Percentiles rank a stretch among this genome's conserved stretches.
Evolutionary conservation across 2,329 filamentous ascomycete genomes (phyloP).

Genomic region (Ascochyta fabae): DNA sequence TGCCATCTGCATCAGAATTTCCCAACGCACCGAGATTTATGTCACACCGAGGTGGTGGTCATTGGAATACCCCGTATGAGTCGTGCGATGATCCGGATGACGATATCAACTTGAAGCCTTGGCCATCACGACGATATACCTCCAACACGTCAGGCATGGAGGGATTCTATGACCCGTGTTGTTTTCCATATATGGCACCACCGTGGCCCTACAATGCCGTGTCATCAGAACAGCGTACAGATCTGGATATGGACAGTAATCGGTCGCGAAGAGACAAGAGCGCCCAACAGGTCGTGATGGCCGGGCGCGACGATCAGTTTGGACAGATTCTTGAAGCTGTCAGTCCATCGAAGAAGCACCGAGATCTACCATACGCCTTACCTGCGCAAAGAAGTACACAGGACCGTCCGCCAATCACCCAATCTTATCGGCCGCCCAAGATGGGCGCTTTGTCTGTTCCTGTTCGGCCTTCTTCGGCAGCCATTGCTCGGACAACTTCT

Average conservation of each 20-base stretch:
- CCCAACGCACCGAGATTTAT: slow-evolving; percentile 14
- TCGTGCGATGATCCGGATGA: slow-evolving; percentile 21
- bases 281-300: slow-evolving; percentile 23
- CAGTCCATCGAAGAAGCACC: slow-evolving; percentile 65
- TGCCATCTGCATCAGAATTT: slow-evolving; percentile 26
- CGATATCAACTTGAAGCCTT: slow-evolving; percentile 29
- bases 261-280: slow-evolving; percentile 19
- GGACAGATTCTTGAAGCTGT: slow-evolving; percentile 35
- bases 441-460: slow-evolving; percentile 21
- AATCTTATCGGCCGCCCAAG: slow-evolving; percentile 23
- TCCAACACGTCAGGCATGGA: slow-evolving; percentile 4
- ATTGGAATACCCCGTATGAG: slow-evolving; percentile 26
- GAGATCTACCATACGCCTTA: slow-evolving; percentile 28
- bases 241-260: background rate
- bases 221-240: background rate
- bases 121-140: slow-evolving; percentile 12
- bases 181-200: slow-evolving; percentile 9
- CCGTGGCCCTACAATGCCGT: slow-evolving; percentile 15
- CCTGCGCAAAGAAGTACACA: background rate
- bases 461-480: slow-evolving; percentile 32
- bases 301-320: slow-evolving; percentile 39
- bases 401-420: slow-evolving; percentile 8
- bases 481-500: slow-evolving; percentile 33
- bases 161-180: background rate
- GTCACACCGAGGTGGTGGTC: slow-evolving; percentile 3